Evolutionary conservation across 2,329 filamentous ascomycete species (phyloP), one percentile per base, ranked within the genome.

Genomic region (Cercospora zeina): DNA sequence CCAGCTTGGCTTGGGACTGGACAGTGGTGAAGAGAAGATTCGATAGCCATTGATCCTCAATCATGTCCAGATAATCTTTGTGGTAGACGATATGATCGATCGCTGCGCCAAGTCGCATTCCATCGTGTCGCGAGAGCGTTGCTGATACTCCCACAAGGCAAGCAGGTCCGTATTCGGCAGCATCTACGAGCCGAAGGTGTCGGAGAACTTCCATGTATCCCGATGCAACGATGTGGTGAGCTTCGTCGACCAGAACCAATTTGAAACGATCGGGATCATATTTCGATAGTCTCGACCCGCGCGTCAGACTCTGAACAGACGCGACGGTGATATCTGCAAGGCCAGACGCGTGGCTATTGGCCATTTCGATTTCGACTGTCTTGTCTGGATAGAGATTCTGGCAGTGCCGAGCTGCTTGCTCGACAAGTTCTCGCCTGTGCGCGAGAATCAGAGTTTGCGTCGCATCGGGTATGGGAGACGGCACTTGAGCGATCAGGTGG

Each of bases 1-100:
- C 89, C 34, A 99, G 80, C 75, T 97, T 89, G 31, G 89, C 91
- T 14, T 87, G 87, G 0, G 92, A 91, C 66, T 89, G 83, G 21
- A 97, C 93, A 0, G 95, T 97, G 0, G 95, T 97, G 77, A 99
- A 97, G 3, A 93, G 79, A n/a, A 96, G 90, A 73, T 95, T 86
- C 0, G 92, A 88, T 11, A 99, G 83, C 92, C 93, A 97, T 45
- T 95, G 92, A 61, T 96, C 91, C 34, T 87, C 87, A 63, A 97
- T 90, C 87, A 90, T 89, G 66, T 90, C 88, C 31, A 89, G 80
- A 65, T 89, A 91, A 71, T 90, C 87, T 68, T 92, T 95, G 75
- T 97, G 93, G 70, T 96, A 97, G 53, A 97, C 93, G 64, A 97
- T 96, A 72, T 96, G 89, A 70, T 97, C 93, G 69, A 97, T 95